These are phyloP conservation scores for Stagonosporopsis rhizophila DNA, from an alignment of 2,329 filamentous ascomycete species.

Conservation along the genomic window DNA sequence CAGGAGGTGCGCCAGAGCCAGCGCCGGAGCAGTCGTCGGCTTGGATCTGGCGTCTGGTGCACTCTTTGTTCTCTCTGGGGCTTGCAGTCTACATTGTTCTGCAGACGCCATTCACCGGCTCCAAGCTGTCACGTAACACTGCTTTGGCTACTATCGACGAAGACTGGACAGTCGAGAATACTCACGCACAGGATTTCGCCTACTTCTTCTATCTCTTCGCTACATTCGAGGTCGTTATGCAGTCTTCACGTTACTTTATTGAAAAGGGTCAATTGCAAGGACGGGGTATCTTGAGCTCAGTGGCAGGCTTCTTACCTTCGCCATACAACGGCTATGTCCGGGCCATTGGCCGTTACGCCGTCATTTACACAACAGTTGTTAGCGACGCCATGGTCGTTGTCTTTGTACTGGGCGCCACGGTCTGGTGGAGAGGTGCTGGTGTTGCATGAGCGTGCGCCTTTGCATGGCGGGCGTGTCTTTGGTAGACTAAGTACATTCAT, in stretches of 20 bases:
- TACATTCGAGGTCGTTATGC: conserved; percentile 74
- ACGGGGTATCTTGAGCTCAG: conserved; percentile 68
- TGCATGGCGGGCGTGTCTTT: not conserved
- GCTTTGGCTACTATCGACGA: conserved; percentile 56
- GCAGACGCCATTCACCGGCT: conserved; percentile 72
- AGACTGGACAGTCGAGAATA: conserved; percentile 41
- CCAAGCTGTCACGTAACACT: conserved; percentile 62
- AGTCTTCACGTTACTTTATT: conserved; percentile 74
- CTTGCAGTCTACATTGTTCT: conserved; percentile 75
- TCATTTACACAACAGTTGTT: conserved; percentile 75
- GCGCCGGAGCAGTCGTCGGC: conserved; percentile 53
- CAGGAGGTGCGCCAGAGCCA: conserved; percentile 36
- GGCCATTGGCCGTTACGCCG: conserved; percentile 68
- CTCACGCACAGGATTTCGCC: conserved; percentile 52
- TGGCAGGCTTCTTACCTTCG: conserved; percentile 70
- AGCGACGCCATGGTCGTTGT: conserved; percentile 77
- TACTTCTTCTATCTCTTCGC: conserved; percentile 83
- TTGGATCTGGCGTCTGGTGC: conserved; percentile 74
- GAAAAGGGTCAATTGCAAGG: conserved; percentile 67
- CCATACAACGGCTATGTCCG: conserved; percentile 68
- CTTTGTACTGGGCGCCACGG: conserved; percentile 72
- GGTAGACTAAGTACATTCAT: conserved; percentile 18
- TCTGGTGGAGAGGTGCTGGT: conserved; percentile 56
- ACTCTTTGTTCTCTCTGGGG: conserved; percentile 73
- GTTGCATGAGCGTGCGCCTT: conserved; percentile 28